Conservation (phyloP, 2,329 filamentous ascomycete species). For the Ophiostoma quercus region DNA sequence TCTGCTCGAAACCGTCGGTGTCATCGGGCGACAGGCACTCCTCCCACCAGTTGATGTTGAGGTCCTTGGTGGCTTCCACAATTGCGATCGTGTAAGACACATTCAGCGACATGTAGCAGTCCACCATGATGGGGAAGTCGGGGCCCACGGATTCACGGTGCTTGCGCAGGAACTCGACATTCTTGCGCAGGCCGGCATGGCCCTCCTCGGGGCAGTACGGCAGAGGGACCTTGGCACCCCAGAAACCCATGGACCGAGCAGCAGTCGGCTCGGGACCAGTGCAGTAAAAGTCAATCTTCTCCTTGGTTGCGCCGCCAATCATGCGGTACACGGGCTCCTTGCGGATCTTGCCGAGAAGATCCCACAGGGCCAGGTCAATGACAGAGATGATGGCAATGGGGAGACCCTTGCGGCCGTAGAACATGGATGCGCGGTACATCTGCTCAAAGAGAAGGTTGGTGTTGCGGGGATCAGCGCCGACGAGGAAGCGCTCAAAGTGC, state of each 20-base stretch:
- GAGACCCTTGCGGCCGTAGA: conserved; percentile 90
- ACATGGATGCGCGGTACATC: conserved; percentile 95
- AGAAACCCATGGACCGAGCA: conserved; percentile 82
- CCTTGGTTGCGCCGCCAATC: conserved; percentile 83
- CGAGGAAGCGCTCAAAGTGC: conserved; percentile 87
- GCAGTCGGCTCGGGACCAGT: conserved; percentile 79
- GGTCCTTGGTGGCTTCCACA: conserved; percentile 72
- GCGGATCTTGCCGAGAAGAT: conserved; percentile 82
- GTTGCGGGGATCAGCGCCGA: conserved; percentile 83
- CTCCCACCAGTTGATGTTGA: conserved; percentile 97
- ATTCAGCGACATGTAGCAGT: conserved; percentile 96
- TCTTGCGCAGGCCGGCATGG: conserved; percentile 74
- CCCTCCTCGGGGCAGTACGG: conserved; percentile 89
- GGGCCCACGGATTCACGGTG: conserved; percentile 80
- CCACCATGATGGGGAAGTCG: conserved; percentile 88
- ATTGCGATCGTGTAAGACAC: conserved; percentile 90
- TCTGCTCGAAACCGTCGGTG: conserved; percentile 79
- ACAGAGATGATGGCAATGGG: conserved; percentile 89
- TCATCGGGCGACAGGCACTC: conserved; percentile 89
- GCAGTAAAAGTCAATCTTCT: conserved; percentile 87
- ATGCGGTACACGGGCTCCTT: conserved; percentile 92
- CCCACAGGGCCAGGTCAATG: conserved; percentile 89
- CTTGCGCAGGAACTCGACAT: conserved; percentile 80
- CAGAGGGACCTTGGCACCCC: conserved; percentile 82
- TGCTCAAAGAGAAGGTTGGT: conserved; percentile 91